Base-by-base conservation (phyloP, 306 rosid genomes). In the apple (Malus domestica) region DNA sequence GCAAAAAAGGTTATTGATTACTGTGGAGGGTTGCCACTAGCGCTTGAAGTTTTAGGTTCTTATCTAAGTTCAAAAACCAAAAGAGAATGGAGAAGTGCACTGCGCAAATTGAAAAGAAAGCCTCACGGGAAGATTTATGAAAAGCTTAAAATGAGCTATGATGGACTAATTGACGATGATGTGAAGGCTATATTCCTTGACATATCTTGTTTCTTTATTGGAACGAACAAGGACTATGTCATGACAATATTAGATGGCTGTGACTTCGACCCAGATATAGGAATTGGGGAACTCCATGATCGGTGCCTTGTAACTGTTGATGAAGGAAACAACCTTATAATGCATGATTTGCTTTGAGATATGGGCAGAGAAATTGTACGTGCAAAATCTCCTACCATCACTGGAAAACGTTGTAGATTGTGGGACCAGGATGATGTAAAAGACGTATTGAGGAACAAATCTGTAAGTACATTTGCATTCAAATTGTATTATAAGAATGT, bases 351-450 rank as follows among this genome's bases (percentile, higher is more conserved):
- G 38, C 29, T 74, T 40, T n/a, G 84, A 73, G 89, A 83, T 27
- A 87, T 83, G 87, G 91, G 89, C 32, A 70, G 84, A 62, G 84
- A 81, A 61, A 85, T 87, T 12, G 69, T 87, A 38, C 80, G 80
- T n/a, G 65, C 67, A n/a, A 74, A 49, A 10, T 81, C 82, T 0
- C 13, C 68, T 1, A 29, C 72, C 3, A 35, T 66, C 12, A 82
- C 42, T 33, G 86, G 32, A 27, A 73, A 73, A 33, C 77, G 68
- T 11, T 76, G 74, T 4, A 75, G 80, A 55, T 59, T 80, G 40
- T 42, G 75, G 68, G 10, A 35, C 40, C 52, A 29, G 1, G 62
- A 62, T 0, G 42, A 72, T n/a, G 62, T 64, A 4, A 62, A 3
- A 62, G 40, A 62, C 1, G 67, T 62, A 30, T 15, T 62, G 65